Evolutionary conservation across 2,329 filamentous ascomycete genomes (phyloP), one percentile per base, ranked within the genome.

Genomic region (Venturia oleaginea): DNA sequence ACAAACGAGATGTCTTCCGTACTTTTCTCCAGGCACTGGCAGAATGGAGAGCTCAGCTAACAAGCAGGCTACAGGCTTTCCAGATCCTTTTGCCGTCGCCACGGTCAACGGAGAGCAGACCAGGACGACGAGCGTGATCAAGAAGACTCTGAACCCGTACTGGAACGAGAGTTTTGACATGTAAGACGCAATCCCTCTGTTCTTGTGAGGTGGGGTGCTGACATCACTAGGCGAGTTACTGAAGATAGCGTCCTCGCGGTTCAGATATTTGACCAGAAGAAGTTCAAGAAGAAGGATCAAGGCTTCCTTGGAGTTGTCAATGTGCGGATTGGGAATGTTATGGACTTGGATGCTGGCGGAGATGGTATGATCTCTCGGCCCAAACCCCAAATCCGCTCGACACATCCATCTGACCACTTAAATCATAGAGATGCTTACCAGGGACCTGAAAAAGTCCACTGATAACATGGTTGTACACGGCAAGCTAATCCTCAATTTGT

Each of bases 281-380:
- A 99, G 80, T 99, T 99, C 81, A 99, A 99, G 83, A 99, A 99
- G 86, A 99, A 97, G 91, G 94, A 99, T 71, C 94, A 99, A 76
- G 94, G 94, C 10, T 99, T 99, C 74, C 83, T 99, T 7, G 94
- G 94, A 65, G 94, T 99, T 64, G 97, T 99, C 73, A 99, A 99
- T 75, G 89, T 99, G 71, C 88, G 92, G 66, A 89, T 99, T 69
- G 94, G 94, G 71, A 92, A 95, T 81, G 89, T 94, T 46, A 91
- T 99, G 70, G 93, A 97, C 74, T 81, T 99, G 68, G 88, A 90
- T 68, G 86, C 91, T 65, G 92, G 92, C 65, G 90, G 91, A 68
- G 94, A 97, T 80, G 93, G 94, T 97, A 83, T 73, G 83, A 80
- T 62, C 17, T 24, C 34, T 34, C 40, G 11, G 6, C 27, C 30